Evolutionary conservation across 2,329 filamentous ascomycete species (phyloP), one percentile per base, ranked within the genome.

Genomic region (Dothiorella sarmentorum): DNA sequence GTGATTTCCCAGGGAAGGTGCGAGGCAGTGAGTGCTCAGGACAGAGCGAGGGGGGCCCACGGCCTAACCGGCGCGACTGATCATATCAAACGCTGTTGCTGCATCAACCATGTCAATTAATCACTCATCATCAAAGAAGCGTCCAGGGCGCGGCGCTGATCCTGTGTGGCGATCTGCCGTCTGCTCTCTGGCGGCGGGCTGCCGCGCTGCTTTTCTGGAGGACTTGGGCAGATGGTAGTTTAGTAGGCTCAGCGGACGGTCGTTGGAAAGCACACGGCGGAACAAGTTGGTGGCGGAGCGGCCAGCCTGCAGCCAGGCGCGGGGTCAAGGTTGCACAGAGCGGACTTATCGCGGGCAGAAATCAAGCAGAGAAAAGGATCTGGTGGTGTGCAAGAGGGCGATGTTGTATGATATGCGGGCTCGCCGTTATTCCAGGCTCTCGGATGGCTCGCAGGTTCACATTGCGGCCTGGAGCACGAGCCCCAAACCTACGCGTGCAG

Each of bases 81-180:
- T 45, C 37, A 53, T 53, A 26, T 53, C 49, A 53, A n/a, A 53
- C 49, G 49, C 35, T 40, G 49, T 24, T 18, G 49, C 49, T 40
- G 49, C 49, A 53, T 40, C 49, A 40, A 53, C 49, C 49, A 40
- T 40, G 49, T 40, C 49, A 53, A 53, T 53, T 53, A 53, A 53
- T 53, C 49, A 53, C 49, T 40, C 49, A 29, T 40, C 37, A 20
- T 29, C 29, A 40, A 35, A 20, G 24, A 18, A 15, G 20, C 47
- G 17, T 31, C 17, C n/a, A n/a, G 7, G 20, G 33, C 11, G 31
- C 31, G 20, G 47, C n/a, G 33, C 47, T n/a, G 47, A 10, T 20
- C 15, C 27, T 31, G 10, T 31, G 10, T 31, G 29, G 29, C 29
- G 10, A 5, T 29, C 27, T 29, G 27, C n/a, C n/a, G n/a, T n/a